Evolutionary conservation across 768 basidiomycete genomes (phyloP), one percentile per base, ranked within the genome.

Genomic region (Lactarius deliciosus): DNA sequence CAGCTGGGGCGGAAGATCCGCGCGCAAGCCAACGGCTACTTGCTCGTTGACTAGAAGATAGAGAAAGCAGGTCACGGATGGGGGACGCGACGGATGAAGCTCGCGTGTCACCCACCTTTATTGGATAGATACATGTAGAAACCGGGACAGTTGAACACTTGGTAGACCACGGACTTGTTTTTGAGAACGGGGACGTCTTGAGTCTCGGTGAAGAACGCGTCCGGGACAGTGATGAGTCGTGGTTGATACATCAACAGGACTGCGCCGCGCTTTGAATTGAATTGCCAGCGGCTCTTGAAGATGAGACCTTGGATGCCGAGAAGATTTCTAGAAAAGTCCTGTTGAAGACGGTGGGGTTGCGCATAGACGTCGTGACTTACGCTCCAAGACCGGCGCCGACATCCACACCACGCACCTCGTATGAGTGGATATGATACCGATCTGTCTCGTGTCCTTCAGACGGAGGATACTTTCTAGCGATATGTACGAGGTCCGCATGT

Each of bases 61-160:
- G 34, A n/a, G 28, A 28, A 6, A 18, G 4, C 1, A 16, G 13
- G 5, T 22, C 47, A 50, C 3, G 20, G 25, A 20, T 53, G 20
- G 38, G 45, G 18, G 25, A 57, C 16, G 34, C 18, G 38, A n/a
- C 16, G 1, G 18, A 3, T 32, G 20, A 28, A 54, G 47, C 47
- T 15, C 10, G 47, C 47, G 11, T 6, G 47, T 25, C 11, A 50
- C 61, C 3, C 25, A 58, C 66, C 25, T 45, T 63, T 59, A 34
- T 25, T 60, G 22, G 66, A 67, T 4, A 67, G 66, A n/a, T 67
- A 63, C 61, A 63, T 63, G 50, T 55, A 67, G 47, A 36, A 67
- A 2, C 66, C 61, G 11, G 66, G 57, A 16, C 61, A 63, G 5
- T 34, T 59, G 40, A 25, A 67, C 20, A 41, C 50, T n/a, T 67